Evolutionary conservation across 768 basidiomycete species (phyloP).

Genomic region (Termitomyces sp.): DNA sequence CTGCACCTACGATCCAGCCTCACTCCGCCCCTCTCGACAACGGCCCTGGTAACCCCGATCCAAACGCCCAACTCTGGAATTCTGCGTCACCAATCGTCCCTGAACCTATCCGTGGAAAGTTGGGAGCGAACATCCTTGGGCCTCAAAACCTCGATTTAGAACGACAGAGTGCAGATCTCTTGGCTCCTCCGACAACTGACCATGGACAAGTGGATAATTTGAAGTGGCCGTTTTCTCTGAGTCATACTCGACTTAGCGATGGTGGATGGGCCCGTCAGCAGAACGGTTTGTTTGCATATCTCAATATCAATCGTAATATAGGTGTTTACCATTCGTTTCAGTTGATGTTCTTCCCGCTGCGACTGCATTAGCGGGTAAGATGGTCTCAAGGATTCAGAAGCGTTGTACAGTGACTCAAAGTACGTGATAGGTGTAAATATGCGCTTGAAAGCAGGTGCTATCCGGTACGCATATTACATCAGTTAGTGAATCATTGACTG

Average conservation of each 20-base stretch:
- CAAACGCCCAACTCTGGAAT: constrained; percentile 8
- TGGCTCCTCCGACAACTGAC: constrained; percentile 66
- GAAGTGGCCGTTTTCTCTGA: constrained; percentile 64
- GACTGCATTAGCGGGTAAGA: constrained; percentile 32
- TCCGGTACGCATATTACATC: constrained; percentile 30
- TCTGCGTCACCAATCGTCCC: background rate
- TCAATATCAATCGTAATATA: background rate
- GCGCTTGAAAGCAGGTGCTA: constrained; percentile 50
- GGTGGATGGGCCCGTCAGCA: constrained; percentile 71
- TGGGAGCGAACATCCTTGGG: constrained; percentile 49
- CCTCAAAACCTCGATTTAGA: constrained; percentile 56
- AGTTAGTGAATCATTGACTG: background rate
- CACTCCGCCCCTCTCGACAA: background rate
- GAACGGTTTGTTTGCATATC: constrained; percentile 37
- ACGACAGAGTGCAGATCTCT: constrained; percentile 49
- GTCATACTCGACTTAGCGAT: constrained; percentile 53
- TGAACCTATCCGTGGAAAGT: constrained; percentile 39
- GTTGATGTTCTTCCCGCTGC: constrained; percentile 48
- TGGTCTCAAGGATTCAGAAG: background rate
- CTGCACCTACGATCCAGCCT: constrained; percentile 5
- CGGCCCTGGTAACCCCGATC: background rate
- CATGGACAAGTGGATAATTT: constrained; percentile 50
- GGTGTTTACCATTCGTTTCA: constrained; percentile 14
- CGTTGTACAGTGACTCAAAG: background rate
- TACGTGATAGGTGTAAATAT: constrained; percentile 44